These are phyloP conservation scores for Colletotrichum lupini DNA, from an alignment of 2,329 filamentous ascomycete species.

Conservation along the genomic window DNA sequence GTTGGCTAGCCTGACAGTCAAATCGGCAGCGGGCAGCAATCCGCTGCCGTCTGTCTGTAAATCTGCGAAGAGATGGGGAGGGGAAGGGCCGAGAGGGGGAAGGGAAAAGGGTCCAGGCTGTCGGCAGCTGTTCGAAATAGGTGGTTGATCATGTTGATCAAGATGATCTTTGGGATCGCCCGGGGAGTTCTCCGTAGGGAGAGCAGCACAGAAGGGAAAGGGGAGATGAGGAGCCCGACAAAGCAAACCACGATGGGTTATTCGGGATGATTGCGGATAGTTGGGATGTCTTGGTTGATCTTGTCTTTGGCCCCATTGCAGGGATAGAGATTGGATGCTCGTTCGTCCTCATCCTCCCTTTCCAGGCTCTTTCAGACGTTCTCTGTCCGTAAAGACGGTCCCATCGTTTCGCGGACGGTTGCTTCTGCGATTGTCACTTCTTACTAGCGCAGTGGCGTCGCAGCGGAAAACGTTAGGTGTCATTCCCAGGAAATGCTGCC, in stretches of 20 bases:
- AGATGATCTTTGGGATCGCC: slow-evolving; percentile 25
- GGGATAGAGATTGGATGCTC: slow-evolving; percentile 10
- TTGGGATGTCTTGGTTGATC: slow-evolving; percentile 16
- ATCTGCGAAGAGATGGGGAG: background rate
- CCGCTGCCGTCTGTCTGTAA: background rate
- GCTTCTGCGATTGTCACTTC: background rate
- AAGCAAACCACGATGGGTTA: no score
- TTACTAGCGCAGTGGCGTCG: slow-evolving; percentile 15
- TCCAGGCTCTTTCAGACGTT: background rate
- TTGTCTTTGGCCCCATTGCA: slow-evolving; percentile 4
- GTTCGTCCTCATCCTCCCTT: background rate
- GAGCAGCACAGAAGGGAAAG: background rate
- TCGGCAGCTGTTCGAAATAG: background rate
- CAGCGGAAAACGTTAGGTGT: slow-evolving; percentile 1
- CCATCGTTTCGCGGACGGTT: background rate
- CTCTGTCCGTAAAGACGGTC: background rate
- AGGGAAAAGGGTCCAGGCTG: background rate
- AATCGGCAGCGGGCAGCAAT: background rate
- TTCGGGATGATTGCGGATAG: background rate
- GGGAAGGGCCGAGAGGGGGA: background rate
- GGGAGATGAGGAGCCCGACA: background rate
- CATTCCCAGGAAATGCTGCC: background rate
- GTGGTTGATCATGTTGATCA: slow-evolving; percentile 30
- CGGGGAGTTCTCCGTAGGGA: slow-evolving; percentile 1
- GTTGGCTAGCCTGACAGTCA: slow-evolving; percentile 7